Evolutionary conservation across 352 stramenopile genomes (phyloP).

Genomic region (Phytophthora lateralis): DNA sequence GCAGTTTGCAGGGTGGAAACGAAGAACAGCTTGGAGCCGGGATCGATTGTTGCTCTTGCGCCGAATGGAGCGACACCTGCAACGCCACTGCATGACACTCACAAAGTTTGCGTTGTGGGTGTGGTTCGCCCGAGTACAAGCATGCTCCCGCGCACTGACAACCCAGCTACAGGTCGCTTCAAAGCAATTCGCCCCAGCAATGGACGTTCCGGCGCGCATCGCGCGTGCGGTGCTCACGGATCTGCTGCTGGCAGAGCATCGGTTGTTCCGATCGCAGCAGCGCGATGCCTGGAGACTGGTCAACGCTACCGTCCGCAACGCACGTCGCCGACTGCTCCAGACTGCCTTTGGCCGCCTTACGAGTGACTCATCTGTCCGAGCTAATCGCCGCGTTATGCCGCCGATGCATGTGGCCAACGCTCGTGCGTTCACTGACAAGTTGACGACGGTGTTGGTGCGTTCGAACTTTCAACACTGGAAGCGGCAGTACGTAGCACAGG

Average conservation of each 20-base stretch:
- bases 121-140: slow-evolving; percentile 49
- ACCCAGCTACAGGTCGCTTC: slow-evolving; percentile 21
- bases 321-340: slow-evolving; percentile 14
- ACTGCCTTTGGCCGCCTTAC: slow-evolving; percentile 24
- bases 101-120: slow-evolving; percentile 46
- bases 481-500: slow-evolving; percentile 44
- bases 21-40: background rate
- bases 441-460: slow-evolving; percentile 28
- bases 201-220: slow-evolving; percentile 10
- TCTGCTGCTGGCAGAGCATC: slow-evolving; percentile 13
- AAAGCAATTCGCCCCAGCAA: slow-evolving; percentile 16
- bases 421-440: slow-evolving; percentile 32
- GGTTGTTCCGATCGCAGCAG: slow-evolving; percentile 17
- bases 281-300: slow-evolving; percentile 26
- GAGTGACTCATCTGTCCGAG: background rate
- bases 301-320: slow-evolving; percentile 11
- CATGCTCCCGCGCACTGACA: slow-evolving; percentile 27
- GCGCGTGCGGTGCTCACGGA: slow-evolving; percentile 25
- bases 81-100: slow-evolving; percentile 26
- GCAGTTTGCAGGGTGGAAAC: slow-evolving; percentile 24
- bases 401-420: slow-evolving; percentile 22
- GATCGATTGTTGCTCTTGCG: slow-evolving; percentile 11
- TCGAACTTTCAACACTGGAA: slow-evolving; percentile 58
- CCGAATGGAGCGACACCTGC: slow-evolving; percentile 30
- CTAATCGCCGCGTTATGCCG: slow-evolving; percentile 8